A percentile compares a stretch with the other conserved stretches of the same genome.
Conservation (phyloP, 768 basidiomycete species). For the Leccinellum albellum region DNA sequence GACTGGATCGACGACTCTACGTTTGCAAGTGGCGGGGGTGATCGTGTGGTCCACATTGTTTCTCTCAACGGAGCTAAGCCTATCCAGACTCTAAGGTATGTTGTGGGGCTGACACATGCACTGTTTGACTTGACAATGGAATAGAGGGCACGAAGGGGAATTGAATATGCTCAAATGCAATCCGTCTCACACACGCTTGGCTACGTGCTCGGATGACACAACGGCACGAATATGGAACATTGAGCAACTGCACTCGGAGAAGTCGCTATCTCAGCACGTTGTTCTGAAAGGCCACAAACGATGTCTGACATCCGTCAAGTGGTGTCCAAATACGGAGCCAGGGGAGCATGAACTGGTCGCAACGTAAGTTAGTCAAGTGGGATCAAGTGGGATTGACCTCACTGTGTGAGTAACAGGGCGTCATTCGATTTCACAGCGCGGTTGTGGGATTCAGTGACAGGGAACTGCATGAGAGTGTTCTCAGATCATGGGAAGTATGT, state of each 20-base stretch:
- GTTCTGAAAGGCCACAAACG: slow-evolving; percentile 62
- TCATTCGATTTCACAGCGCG: slow-evolving; percentile 81
- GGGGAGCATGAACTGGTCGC: slow-evolving; percentile 61
- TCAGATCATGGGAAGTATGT: slow-evolving; percentile 67
- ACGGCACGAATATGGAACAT: slow-evolving; percentile 77
- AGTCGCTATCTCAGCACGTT: slow-evolving; percentile 18
- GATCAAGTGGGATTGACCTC: slow-evolving; percentile 1
- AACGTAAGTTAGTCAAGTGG: slow-evolving; percentile 48
- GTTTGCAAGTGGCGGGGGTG: slow-evolving; percentile 74
- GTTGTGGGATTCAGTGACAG: slow-evolving; percentile 79
- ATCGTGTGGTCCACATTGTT: slow-evolving; percentile 59
- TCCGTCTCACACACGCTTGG: slow-evolving; percentile 58
- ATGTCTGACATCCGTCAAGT: slow-evolving; percentile 62
- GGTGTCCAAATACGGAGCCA: slow-evolving; percentile 56
- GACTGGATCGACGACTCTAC: slow-evolving; percentile 72
- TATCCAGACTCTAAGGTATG: slow-evolving; percentile 61
- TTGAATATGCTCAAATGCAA: slow-evolving; percentile 77
- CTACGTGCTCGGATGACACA: slow-evolving; percentile 79
- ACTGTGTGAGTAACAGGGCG: slow-evolving; percentile 40
- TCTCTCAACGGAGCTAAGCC: slow-evolving; percentile 50
- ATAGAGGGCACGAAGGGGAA: slow-evolving; percentile 71
- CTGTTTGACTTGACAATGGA: slow-evolving; percentile 5
- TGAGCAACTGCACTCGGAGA: slow-evolving; percentile 38
- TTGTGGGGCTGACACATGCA: slow-evolving; percentile 5
- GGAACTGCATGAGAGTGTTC: slow-evolving; percentile 70